These are phyloP conservation scores for Suillus ampliporus DNA, from an alignment of 768 basidiomycete species.

Conservation along the genomic window DNA sequence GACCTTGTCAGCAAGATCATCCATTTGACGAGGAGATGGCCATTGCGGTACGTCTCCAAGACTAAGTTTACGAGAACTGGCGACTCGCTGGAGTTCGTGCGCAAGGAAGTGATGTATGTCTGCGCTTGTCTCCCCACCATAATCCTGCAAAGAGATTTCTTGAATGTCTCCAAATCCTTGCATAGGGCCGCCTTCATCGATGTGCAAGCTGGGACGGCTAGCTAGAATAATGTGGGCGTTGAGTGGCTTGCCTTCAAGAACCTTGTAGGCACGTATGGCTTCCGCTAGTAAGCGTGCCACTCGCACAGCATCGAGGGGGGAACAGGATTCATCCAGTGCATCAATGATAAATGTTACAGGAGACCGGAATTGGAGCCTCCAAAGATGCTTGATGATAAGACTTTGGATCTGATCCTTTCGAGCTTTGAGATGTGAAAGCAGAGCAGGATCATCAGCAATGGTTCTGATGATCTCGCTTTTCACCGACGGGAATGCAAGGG, in stretches of 20 bases:
- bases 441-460: not conserved
- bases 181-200: not conserved
- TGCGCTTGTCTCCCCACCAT: not conserved
- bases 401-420: not conserved
- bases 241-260: not conserved
- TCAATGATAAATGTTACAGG: not conserved
- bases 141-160: not conserved
- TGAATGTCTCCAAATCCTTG: not conserved
- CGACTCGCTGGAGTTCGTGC: not conserved
- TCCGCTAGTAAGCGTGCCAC: not conserved
- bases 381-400: not conserved
- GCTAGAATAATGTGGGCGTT: not conserved
- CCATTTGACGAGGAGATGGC: not conserved
- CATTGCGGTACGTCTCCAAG: not conserved
- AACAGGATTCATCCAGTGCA: not conserved
- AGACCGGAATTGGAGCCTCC: not conserved
- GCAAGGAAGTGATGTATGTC: not conserved
- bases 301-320: not conserved
- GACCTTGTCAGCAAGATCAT: not conserved
- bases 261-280: not conserved
- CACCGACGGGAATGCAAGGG: not conserved
- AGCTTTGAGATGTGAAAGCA: not conserved
- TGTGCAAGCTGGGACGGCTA: not conserved
- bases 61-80: not conserved
- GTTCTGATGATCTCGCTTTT: not conserved